phyloP scores from a whole-genome alignment of 306 rosid species.

The Cucurbita pepo region DNA sequence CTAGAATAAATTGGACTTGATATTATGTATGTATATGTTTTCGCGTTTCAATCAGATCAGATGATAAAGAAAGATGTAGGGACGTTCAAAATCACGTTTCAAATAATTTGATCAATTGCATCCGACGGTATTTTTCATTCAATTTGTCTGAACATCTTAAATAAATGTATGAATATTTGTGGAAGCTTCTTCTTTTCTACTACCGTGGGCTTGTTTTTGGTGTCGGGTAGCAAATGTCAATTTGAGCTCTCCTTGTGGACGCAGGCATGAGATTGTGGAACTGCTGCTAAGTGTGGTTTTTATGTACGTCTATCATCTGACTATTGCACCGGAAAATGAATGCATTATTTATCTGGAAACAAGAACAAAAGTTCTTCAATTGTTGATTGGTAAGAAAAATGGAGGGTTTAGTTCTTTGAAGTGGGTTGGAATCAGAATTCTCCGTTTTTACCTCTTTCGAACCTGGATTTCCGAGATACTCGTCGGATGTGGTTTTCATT shows the following conservation, averaged over 20 bases:
- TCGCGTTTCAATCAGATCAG: not conserved
- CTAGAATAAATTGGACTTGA: not conserved
- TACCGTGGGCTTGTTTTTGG: not conserved
- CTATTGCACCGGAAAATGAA: slow-evolving; percentile 1
- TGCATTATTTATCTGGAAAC: slow-evolving; percentile 24
- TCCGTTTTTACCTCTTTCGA: slow-evolving; percentile 50
- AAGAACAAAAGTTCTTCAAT: not conserved
- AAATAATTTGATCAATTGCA: not conserved
- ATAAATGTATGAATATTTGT: not conserved
- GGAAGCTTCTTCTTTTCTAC: not conserved
- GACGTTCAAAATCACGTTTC: not conserved
- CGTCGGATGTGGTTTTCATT: slow-evolving; percentile 39
- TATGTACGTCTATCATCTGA: slow-evolving; percentile 6
- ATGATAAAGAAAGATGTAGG: not conserved
- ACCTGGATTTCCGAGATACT: slow-evolving; percentile 51
- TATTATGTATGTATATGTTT: not conserved
- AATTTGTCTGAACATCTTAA: not conserved
- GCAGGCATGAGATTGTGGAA: not conserved
- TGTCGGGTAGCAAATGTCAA: not conserved
- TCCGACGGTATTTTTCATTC: not conserved
- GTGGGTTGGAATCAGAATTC: not conserved
- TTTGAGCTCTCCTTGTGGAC: not conserved
- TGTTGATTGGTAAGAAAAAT: not conserved
- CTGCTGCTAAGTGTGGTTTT: not conserved
- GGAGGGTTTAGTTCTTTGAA: not conserved